Conservation (phyloP, 306 rosid genomes). For the Medicago arabica region DNA sequence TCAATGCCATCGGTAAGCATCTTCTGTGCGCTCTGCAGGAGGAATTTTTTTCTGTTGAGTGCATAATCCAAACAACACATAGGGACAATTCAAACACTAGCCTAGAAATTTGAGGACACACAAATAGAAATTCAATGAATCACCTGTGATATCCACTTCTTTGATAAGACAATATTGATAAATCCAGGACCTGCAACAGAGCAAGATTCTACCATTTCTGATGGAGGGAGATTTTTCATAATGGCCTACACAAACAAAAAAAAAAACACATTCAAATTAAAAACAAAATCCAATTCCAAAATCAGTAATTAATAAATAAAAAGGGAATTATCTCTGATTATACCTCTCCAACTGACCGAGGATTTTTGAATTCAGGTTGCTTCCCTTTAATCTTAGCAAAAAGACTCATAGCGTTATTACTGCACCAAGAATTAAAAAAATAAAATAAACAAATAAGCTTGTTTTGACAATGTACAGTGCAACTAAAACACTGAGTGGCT, state of each 20-base stretch:
- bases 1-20: slow-evolving; percentile 77
- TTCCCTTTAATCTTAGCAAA: slow-evolving; percentile 79
- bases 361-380: slow-evolving; percentile 57
- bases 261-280: background rate
- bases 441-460: background rate
- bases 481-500: background rate
- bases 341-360: slow-evolving; percentile 80
- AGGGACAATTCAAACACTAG: background rate
- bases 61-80: slow-evolving; percentile 4
- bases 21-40: slow-evolving; percentile 64
- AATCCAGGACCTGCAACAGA: slow-evolving; percentile 45
- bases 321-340: background rate
- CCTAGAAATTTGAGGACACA: background rate
- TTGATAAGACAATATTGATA: slow-evolving; percentile 64
- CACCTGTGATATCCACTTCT: slow-evolving; percentile 80
- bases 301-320: slow-evolving; percentile 14
- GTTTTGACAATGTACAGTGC: background rate
- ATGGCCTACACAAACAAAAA: slow-evolving; percentile 35
- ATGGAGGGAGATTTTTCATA: slow-evolving; percentile 24
- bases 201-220: slow-evolving; percentile 22
- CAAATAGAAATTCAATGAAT: slow-evolving; percentile 11
- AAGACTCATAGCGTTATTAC: slow-evolving; percentile 90
- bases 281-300: background rate
- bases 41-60: slow-evolving; percentile 6
- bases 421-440: slow-evolving; percentile 32